phyloP scores from a whole-genome alignment of 2,329 filamentous ascomycete species.

The Dryadomyces sulphureus region DNA sequence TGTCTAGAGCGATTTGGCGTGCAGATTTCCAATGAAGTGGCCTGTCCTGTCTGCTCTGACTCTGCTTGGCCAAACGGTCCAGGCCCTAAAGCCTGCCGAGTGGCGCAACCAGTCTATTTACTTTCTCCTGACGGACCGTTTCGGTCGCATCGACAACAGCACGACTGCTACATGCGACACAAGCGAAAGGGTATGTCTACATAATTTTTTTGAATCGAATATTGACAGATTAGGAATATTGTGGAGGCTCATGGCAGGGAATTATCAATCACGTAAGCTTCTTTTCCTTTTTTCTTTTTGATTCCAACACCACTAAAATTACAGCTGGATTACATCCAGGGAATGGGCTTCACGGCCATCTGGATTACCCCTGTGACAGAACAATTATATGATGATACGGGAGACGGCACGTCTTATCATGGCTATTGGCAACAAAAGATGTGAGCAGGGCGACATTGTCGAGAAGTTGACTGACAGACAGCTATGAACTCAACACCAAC shows the following conservation, averaged over 20 bases:
- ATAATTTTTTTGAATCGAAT: not conserved
- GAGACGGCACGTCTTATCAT: slow-evolving; percentile 26
- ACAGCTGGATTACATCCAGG: slow-evolving; percentile 44
- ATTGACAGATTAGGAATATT: slow-evolving; percentile 26
- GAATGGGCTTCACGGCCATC: slow-evolving; percentile 40
- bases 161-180: slow-evolving; percentile 27
- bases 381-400: slow-evolving; percentile 19
- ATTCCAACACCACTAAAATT: too few relatives aligned
- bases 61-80: not conserved
- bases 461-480: too few relatives aligned
- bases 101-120: slow-evolving; percentile 44
- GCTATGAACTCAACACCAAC: slow-evolving; percentile 36
- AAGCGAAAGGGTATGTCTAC: slow-evolving; percentile 11
- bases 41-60: not conserved
- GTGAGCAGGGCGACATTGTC: too few relatives aligned
- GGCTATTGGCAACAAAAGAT: slow-evolving; percentile 38
- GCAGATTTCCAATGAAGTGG: too few relatives aligned
- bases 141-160: slow-evolving; percentile 30
- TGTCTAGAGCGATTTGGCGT: too few relatives aligned
- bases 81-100: slow-evolving; percentile 9
- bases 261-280: slow-evolving; percentile 24
- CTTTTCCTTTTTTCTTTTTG: too few relatives aligned
- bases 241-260: slow-evolving; percentile 45
- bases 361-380: slow-evolving; percentile 44
- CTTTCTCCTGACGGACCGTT: slow-evolving; percentile 42